A percentile compares a stretch with the other conserved stretches of the same genome.
Evolutionary conservation across 2,329 filamentous ascomycete species (phyloP).

Genomic region (Lachnellula suecica): DNA sequence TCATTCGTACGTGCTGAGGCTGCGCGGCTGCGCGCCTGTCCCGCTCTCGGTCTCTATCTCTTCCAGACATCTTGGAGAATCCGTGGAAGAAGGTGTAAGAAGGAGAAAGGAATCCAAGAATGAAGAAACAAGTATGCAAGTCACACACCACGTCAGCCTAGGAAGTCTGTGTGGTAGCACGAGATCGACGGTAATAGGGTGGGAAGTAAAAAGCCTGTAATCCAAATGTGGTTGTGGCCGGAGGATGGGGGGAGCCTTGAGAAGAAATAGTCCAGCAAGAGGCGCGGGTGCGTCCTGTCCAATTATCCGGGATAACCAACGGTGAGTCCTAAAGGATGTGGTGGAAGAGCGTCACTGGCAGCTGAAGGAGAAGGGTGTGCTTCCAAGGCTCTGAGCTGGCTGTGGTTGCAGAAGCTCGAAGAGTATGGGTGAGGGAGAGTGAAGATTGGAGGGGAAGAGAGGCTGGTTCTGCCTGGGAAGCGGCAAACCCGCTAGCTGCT

Average conservation of each 20-base stretch:
- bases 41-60: constrained; percentile 24
- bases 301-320: constrained; percentile 21
- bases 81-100: constrained; percentile 31
- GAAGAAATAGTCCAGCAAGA: constrained; percentile 27
- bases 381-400: constrained; percentile 10
- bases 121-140: constrained; percentile 30
- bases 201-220: constrained; percentile 21
- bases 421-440: constrained; percentile 1
- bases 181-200: constrained; percentile 14
- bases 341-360: constrained; percentile 15
- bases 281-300: constrained; percentile 11
- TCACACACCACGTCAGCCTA: constrained; percentile 36
- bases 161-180: constrained; percentile 26
- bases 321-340: constrained; percentile 19
- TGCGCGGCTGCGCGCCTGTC: constrained; percentile 31
- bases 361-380: constrained; percentile 17
- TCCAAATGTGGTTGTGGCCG: constrained; percentile 14
- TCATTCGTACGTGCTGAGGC: constrained; percentile 62
- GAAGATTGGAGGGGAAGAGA: constrained; percentile 7
- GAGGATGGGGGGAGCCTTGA: constrained; percentile 21
- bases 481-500: constrained; percentile 5
- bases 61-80: constrained; percentile 24
- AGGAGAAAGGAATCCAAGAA: constrained; percentile 29
- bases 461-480: constrained; percentile 5
- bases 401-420: not conserved